These are phyloP conservation scores for Pseudogymnoascus destructans DNA, from an alignment of 2,329 filamentous ascomycete species.

Conservation along the genomic window DNA sequence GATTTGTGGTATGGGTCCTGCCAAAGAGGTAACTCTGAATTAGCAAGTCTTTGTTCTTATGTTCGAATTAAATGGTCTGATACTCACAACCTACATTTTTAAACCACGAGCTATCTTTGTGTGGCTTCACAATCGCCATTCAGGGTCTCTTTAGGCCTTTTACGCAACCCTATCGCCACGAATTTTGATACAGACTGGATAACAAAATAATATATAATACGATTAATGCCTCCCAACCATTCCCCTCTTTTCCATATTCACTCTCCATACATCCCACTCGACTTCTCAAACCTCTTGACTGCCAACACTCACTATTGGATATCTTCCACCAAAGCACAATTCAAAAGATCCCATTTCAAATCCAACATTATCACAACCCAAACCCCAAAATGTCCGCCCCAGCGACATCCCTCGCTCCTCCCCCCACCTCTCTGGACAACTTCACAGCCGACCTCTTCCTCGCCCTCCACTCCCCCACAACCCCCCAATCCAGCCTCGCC, in stretches of 20 bases:
- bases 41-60: not conserved
- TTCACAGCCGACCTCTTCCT: not conserved
- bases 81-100: not conserved
- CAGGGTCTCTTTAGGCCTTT: not conserved
- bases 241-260: not conserved
- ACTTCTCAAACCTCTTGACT: not conserved
- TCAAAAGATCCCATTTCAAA: not conserved
- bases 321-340: not conserved
- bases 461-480: not conserved
- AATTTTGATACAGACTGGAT: not conserved
- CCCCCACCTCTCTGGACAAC: not conserved
- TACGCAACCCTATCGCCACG: not conserved
- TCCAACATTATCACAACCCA: not conserved
- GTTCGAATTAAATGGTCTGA: not conserved
- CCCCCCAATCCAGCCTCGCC: not conserved
- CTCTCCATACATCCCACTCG: not conserved
- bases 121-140: not conserved
- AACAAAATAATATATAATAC: not conserved
- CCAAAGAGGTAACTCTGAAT: not conserved
- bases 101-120: not conserved
- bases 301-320: not conserved
- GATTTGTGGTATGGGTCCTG: not conserved
- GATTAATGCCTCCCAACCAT: not conserved
- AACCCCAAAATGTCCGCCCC: not conserved
- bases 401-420: not conserved